A percentile compares a stretch with the other conserved stretches of the same genome.
Conservation (phyloP, 148 eudicot genomes). For the Fagopyrum tataricum region DNA sequence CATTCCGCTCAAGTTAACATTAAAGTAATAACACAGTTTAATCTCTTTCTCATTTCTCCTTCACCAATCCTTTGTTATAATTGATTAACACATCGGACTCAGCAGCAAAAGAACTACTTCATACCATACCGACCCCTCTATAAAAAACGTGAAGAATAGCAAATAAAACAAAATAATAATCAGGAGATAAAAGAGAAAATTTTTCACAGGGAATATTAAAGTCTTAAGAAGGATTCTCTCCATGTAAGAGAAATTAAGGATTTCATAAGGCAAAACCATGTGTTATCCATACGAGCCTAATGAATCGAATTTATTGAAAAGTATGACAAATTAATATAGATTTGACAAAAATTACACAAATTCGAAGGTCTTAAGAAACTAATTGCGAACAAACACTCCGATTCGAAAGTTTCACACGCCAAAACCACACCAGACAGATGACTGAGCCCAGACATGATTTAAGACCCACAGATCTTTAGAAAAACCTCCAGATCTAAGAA, state of each 20-base stretch:
- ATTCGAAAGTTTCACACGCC: not conserved
- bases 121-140: not conserved
- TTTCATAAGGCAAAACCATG: not conserved
- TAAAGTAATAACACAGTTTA: constrained; percentile 10
- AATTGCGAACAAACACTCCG: not conserved
- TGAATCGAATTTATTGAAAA: not conserved
- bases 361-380: not conserved
- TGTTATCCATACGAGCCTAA: not conserved
- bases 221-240: no score
- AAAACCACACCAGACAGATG: not conserved
- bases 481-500: constrained; percentile 15
- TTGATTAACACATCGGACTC: not conserved
- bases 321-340: not conserved
- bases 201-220: not conserved
- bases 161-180: not conserved
- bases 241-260: not conserved
- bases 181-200: not conserved
- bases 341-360: not conserved
- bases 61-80: not conserved
- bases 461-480: not conserved
- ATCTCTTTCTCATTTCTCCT: not conserved
- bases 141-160: not conserved
- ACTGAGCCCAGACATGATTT: not conserved
- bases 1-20: constrained; percentile 20
- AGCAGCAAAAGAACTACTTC: not conserved